A percentile compares a stretch with the other conserved stretches of the same genome.
phyloP scores from a whole-genome alignment of 2,329 filamentous ascomycete genomes.

The Fonsecaea monophora region DNA sequence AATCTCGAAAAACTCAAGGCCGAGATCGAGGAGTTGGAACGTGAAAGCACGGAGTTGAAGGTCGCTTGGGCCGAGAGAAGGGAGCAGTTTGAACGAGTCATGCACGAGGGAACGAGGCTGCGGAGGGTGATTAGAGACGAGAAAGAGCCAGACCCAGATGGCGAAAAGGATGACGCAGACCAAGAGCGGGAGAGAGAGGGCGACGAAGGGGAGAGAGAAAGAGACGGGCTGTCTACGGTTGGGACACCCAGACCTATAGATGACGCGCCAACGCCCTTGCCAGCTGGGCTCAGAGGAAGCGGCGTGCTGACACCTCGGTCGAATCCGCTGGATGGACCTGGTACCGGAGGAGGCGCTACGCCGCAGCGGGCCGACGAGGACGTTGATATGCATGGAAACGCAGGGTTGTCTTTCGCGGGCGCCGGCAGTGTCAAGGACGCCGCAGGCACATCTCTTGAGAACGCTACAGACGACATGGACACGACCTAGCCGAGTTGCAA shows the following conservation, averaged over 20 bases:
- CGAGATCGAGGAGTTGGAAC: constrained; percentile 85
- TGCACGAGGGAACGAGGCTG: constrained; percentile 88
- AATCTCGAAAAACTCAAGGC: constrained; percentile 82
- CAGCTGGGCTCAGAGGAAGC: constrained; percentile 30
- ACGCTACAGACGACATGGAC: constrained; percentile 31
- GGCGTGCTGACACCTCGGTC: constrained; percentile 44
- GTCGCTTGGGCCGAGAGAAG: constrained; percentile 83
- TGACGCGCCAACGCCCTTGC: constrained; percentile 51
- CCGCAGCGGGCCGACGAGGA: constrained; percentile 63
- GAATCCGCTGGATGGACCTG: constrained; percentile 37
- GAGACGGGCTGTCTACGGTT: constrained; percentile 51
- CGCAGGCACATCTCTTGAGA: constrained; percentile 38
- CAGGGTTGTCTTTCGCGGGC: constrained; percentile 43
- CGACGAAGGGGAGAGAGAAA: constrained; percentile 57
- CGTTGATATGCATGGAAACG: constrained; percentile 63
- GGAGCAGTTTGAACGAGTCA: constrained; percentile 85
- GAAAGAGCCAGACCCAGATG: constrained; percentile 69
- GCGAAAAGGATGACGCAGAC: constrained; percentile 74
- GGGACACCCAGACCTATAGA: constrained; percentile 59
- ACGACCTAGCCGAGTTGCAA: constrained; percentile 15
- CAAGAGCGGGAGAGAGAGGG: constrained; percentile 76
- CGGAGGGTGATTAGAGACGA: constrained; percentile 87
- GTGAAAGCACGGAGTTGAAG: constrained; percentile 81
- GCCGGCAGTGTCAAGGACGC: constrained; percentile 44
- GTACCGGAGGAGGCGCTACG: constrained; percentile 44